Conservation (phyloP, 2,329 filamentous ascomycete genomes). For the Paecilomyces variotii region DNA sequence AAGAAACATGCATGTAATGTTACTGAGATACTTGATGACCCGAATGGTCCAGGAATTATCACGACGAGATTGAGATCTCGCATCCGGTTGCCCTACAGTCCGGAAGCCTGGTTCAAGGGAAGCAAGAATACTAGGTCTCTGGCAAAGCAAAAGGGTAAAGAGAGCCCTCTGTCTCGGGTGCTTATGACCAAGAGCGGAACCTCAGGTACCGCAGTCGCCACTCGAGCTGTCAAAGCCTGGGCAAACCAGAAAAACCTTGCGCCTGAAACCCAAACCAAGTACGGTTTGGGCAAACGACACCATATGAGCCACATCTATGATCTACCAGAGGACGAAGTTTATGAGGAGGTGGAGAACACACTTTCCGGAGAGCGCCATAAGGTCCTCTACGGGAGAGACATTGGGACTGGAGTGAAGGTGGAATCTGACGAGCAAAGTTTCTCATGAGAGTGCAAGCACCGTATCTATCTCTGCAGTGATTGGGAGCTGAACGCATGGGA, state of each 20-base stretch:
- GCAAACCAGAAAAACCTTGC: not conserved
- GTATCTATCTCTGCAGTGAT: not conserved
- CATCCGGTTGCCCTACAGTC: conserved; percentile 5
- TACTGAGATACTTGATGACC: not conserved
- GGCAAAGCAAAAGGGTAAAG: not conserved
- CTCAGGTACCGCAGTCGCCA: not conserved
- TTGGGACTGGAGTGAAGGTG: not conserved
- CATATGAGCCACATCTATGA: not conserved
- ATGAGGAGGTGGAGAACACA: conserved; percentile 12
- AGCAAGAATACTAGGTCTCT: not conserved
- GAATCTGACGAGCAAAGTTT: not conserved
- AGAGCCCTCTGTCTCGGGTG: not conserved
- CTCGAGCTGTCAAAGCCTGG: not conserved
- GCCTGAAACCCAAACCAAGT: not conserved
- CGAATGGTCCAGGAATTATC: not conserved
- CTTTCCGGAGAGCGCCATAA: conserved; percentile 11
- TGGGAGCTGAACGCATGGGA: not conserved
- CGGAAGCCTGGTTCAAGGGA: conserved; percentile 3
- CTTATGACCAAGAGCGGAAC: not conserved
- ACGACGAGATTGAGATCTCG: not conserved
- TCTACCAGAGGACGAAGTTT: conserved; percentile 11
- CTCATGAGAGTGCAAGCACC: not conserved
- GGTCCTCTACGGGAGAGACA: conserved; percentile 8
- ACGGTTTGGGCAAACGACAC: not conserved
- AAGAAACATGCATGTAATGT: not conserved